These are phyloP conservation scores for Priceomyces medius DNA, from an alignment of 805 yeast genomes.

Conservation along the genomic window DNA sequence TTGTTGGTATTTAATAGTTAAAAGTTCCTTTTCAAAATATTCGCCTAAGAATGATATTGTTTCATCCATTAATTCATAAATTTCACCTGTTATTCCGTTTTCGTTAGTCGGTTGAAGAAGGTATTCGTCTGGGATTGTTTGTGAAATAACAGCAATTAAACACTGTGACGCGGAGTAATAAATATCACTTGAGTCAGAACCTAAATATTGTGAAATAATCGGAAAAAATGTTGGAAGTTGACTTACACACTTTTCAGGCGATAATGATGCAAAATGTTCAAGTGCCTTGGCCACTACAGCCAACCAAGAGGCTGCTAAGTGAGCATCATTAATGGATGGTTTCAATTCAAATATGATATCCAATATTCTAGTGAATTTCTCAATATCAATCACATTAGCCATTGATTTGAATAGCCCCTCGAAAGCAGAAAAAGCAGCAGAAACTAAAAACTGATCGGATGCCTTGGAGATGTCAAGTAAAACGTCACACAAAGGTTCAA, in stretches of 20 bases:
- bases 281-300: slow-evolving; percentile 88
- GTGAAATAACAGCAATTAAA: slow-evolving; percentile 70
- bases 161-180: slow-evolving; percentile 83
- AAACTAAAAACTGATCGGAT: slow-evolving; percentile 80
- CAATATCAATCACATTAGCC: slow-evolving; percentile 58
- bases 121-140: slow-evolving; percentile 59
- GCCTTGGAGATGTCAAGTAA: slow-evolving; percentile 75
- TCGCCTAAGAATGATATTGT: slow-evolving; percentile 52
- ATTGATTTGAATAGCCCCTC: slow-evolving; percentile 73
- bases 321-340: slow-evolving; percentile 80
- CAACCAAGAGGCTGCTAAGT: slow-evolving; percentile 91
- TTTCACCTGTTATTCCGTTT: slow-evolving; percentile 44
- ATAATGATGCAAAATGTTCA: slow-evolving; percentile 35
- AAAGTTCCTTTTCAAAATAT: slow-evolving; percentile 51
- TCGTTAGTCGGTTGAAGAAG: slow-evolving; percentile 51
- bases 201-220: slow-evolving; percentile 61
- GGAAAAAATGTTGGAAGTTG: slow-evolving; percentile 51
- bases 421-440: slow-evolving; percentile 79
- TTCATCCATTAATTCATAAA: slow-evolving; percentile 57
- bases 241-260: slow-evolving; percentile 46
- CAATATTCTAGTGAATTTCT: slow-evolving; percentile 61
- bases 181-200: slow-evolving; percentile 63
- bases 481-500: slow-evolving; percentile 73
- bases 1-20: slow-evolving; percentile 71
- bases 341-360: slow-evolving; percentile 73